Conservation (phyloP, 805 yeast genomes). For the Nakazawaea ishiwadae region DNA sequence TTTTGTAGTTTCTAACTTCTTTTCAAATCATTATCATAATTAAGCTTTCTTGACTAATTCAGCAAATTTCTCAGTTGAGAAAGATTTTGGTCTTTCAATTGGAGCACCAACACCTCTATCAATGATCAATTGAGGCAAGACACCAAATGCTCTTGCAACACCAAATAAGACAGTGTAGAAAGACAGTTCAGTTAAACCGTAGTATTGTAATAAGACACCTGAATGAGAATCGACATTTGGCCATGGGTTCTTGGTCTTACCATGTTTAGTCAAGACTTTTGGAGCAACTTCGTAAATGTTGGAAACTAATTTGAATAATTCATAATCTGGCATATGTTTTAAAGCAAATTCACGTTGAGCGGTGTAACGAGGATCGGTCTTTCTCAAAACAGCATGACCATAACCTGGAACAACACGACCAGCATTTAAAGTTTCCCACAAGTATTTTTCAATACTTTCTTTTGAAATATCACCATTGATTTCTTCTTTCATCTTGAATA, state of each 20-base stretch:
- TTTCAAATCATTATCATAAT: no score
- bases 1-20: no score
- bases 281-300: constrained; percentile 81
- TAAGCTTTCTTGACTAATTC: no score
- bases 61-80: constrained; percentile 89
- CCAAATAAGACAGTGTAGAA: constrained; percentile 86
- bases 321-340: constrained; percentile 72
- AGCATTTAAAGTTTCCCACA: constrained; percentile 74
- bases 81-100: constrained; percentile 87
- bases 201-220: constrained; percentile 80
- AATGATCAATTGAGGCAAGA: constrained; percentile 76
- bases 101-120: constrained; percentile 81
- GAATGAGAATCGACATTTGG: constrained; percentile 89
- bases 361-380: constrained; percentile 84
- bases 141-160: constrained; percentile 85
- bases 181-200: constrained; percentile 76
- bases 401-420: constrained; percentile 89
- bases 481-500: constrained; percentile 60
- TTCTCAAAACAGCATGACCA: constrained; percentile 84
- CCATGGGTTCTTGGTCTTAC: constrained; percentile 92
- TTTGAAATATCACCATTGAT: constrained; percentile 67
- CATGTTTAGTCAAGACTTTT: constrained; percentile 72
- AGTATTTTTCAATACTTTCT: constrained; percentile 66
- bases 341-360: constrained; percentile 83
- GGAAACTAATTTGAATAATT: constrained; percentile 72